Conservation (phyloP, 192 early-diverging fungal genomes). For the Entomortierella parvispora region DNA sequence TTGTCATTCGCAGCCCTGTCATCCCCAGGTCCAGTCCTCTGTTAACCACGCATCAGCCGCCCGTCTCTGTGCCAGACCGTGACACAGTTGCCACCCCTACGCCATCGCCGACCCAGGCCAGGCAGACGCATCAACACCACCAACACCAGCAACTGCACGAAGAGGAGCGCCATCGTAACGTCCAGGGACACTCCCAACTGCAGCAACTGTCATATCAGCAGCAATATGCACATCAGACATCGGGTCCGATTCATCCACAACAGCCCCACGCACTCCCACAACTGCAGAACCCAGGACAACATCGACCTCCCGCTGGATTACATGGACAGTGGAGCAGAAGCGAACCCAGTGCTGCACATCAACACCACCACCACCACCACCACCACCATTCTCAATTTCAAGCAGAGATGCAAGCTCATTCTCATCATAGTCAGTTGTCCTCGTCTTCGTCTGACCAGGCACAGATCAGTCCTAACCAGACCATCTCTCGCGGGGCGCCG, state of each 20-base stretch:
- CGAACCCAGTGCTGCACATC: too few relatives aligned
- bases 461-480: constrained; percentile 11
- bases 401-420: background rate
- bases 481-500: background rate
- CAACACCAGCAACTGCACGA: constrained; percentile 1
- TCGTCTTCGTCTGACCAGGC: constrained; percentile 10
- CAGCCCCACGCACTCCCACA: background rate
- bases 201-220: too few relatives aligned
- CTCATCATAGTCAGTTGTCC: background rate
- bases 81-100: background rate
- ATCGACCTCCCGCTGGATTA: too few relatives aligned
- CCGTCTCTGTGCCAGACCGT: background rate
- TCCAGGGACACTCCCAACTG: too few relatives aligned
- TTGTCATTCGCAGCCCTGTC: constrained; percentile 34
- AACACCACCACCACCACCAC: constrained; percentile 13
- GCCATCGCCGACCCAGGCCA: background rate
- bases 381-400: constrained; percentile 1
- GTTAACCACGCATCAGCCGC: background rate
- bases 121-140: constrained; percentile 1
- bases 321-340: too few relatives aligned
- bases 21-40: constrained; percentile 28
- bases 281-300: background rate
- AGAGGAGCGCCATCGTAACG: too few relatives aligned
- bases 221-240: too few relatives aligned
- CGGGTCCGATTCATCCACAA: background rate